Evolutionary conservation across 768 basidiomycete species (phyloP).

Genomic region (Boletus rubescentipes): DNA sequence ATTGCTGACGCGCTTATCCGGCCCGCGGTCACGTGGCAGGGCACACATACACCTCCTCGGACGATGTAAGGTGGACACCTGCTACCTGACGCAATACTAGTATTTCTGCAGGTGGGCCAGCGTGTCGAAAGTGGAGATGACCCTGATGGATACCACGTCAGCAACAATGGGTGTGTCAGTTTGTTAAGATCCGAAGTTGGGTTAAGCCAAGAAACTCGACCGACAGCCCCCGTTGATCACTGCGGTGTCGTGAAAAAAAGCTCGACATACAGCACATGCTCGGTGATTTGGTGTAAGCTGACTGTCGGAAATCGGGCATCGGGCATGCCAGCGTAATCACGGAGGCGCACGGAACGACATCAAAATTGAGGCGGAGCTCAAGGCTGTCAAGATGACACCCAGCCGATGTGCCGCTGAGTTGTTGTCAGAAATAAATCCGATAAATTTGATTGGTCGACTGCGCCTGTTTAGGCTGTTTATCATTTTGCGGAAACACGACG

Average conservation of each 20-base stretch:
- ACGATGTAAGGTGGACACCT: not conserved
- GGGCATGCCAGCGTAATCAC: not conserved
- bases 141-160: not conserved
- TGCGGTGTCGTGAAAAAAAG: too few species aligned
- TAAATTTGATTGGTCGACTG: not conserved
- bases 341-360: not conserved
- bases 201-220: not conserved
- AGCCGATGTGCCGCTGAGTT: constrained; percentile 3
- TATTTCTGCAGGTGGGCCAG: too few species aligned
- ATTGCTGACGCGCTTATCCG: not conserved
- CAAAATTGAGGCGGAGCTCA: not conserved
- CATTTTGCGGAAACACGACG: not conserved
- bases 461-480: not conserved
- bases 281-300: not conserved
- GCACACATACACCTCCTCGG: not conserved
- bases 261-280: too few species aligned
- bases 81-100: too few species aligned
- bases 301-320: not conserved
- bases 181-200: not conserved
- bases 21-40: not conserved
- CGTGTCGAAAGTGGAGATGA: not conserved
- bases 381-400: not conserved
- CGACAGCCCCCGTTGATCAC: not conserved
- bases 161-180: not conserved
- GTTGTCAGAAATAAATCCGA: not conserved